phyloP scores from a whole-genome alignment of 2,329 filamentous ascomycete genomes.

The Colletotrichum sidae region DNA sequence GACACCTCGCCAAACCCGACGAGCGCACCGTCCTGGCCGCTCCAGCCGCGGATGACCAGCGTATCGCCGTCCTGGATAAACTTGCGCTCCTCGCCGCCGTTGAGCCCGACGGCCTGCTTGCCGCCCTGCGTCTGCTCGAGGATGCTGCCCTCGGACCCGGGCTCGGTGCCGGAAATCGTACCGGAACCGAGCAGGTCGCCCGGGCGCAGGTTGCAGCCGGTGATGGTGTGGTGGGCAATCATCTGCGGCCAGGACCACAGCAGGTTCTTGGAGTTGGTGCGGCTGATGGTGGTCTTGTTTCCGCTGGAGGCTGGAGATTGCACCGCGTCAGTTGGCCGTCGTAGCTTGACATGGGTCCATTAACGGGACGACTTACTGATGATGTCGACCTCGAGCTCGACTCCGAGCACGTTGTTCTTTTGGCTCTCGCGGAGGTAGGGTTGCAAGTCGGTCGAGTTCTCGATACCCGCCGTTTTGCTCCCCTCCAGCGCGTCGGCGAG shows the following conservation, averaged over 20 bases:
- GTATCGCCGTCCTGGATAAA: slow-evolving; percentile 83
- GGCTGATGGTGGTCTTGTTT: slow-evolving; percentile 43
- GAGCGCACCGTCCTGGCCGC: slow-evolving; percentile 72
- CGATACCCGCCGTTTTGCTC: slow-evolving; percentile 40
- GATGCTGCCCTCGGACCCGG: slow-evolving; percentile 75
- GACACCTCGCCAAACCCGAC: slow-evolving; percentile 83
- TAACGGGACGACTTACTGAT: slow-evolving; percentile 47
- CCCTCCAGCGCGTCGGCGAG: slow-evolving; percentile 66
- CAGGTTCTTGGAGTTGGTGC: slow-evolving; percentile 56
- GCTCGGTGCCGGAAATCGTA: slow-evolving; percentile 75
- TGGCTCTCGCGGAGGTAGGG: slow-evolving; percentile 69
- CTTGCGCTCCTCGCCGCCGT: slow-evolving; percentile 73
- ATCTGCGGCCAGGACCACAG: slow-evolving; percentile 88
- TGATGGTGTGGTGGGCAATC: slow-evolving; percentile 83
- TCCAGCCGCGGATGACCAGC: slow-evolving; percentile 73
- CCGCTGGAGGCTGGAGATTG: slow-evolving; percentile 44
- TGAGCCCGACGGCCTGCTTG: slow-evolving; percentile 71
- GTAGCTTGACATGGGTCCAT: rapidly evolving
- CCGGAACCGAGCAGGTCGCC: slow-evolving; percentile 84
- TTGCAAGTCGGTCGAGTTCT: slow-evolving; percentile 50
- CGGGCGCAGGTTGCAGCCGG: slow-evolving; percentile 78
- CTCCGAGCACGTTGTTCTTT: slow-evolving; percentile 48
- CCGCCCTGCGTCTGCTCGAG: slow-evolving; percentile 79
- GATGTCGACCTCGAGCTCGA: slow-evolving; percentile 53
- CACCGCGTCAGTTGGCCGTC: slow-evolving; percentile 15